Evolutionary conservation across 2,329 filamentous ascomycete genomes (phyloP), one percentile per base, ranked within the genome.

Genomic region (Dactylellina sp.): DNA sequence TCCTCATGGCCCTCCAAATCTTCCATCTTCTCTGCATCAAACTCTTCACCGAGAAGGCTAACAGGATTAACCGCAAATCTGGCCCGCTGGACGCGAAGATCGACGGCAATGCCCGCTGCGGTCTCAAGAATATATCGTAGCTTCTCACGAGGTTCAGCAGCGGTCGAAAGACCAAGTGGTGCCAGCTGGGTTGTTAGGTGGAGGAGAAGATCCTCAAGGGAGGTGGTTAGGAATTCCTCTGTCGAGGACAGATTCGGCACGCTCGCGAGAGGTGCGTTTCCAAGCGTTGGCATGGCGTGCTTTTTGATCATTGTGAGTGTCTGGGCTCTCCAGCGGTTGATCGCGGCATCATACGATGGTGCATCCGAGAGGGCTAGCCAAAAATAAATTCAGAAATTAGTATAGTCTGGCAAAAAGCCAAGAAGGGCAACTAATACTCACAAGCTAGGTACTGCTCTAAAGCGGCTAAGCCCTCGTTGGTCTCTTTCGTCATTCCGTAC

Each of bases 251-350:
- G 61, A 25, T 57, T 66, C 7, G 7, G 24, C 9, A 49, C 52
- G 28, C 52, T 61, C 7, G 62, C 49, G 0, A 68, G 44, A 24
- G 71, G 63, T 7, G 50, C 55, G n/a, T 46, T 56, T 39, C 62
- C 62, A 12, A 75, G 28, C 3, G 53, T 49, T 7, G 71, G 71
- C 62, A 75, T 66, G 50, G 71, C 39, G 50, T 75, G 71, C n/a
- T 59, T 68, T 39, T 25, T 66, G 71, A 75, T 75, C 71, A 75
- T 75, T 37, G 62, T 66, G 25, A 75, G 71, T 2, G 71, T 75
- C 37, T 66, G 61, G 9, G 71, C 39, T n/a, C 71, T 62, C 71
- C 71, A 75, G 55, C 61, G 71, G 55, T 75, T 75, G 50, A 75
- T 75, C 22, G 71, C 71, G 18, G 71, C 71, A 28, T 62, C 61